These are phyloP conservation scores for Pulveroboletus sp. DNA, from an alignment of 768 basidiomycete species.

Conservation along the genomic window DNA sequence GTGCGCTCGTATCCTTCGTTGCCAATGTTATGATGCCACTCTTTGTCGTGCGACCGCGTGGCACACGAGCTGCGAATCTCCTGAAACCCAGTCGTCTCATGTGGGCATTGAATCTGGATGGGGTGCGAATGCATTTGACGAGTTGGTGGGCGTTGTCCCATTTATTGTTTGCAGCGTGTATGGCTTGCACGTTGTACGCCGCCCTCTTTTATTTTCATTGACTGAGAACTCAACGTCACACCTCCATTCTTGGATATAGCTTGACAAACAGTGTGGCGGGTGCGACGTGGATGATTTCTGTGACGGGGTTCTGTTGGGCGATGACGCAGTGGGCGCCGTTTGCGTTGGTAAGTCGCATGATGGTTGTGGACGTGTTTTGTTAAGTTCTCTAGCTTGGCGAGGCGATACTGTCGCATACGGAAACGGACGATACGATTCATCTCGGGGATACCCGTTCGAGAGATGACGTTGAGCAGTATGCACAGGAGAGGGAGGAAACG, in stretches of 20 bases:
- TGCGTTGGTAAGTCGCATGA: conserved; percentile 58
- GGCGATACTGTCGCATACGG: conserved; percentile 73
- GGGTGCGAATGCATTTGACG: conserved; percentile 57
- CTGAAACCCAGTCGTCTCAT: too few relatives aligned
- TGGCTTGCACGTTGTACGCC: conserved; percentile 82
- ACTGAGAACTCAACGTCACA: conserved; percentile 14
- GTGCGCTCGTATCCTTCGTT: conserved; percentile 64
- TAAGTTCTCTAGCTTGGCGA: conserved; percentile 63
- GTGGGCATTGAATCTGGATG: too few relatives aligned
- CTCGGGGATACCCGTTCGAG: conserved; percentile 35
- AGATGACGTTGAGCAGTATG: conserved; percentile 16
- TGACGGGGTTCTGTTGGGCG: conserved; percentile 92
- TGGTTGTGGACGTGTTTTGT: neutral
- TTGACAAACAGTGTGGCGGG: conserved; percentile 67
- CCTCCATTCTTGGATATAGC: too few relatives aligned
- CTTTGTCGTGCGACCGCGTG: conserved; percentile 40
- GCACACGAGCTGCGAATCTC: conserved; percentile 10
- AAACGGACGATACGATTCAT: conserved; percentile 34
- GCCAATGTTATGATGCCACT: conserved; percentile 71
- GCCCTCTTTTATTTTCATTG: conserved; percentile 6
- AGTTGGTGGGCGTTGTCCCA: conserved; percentile 80
- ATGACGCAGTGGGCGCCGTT: conserved; percentile 93
- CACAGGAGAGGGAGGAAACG: conserved; percentile 29
- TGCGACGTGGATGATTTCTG: conserved; percentile 71
- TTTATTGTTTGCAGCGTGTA: conserved; percentile 67